Conservation (phyloP, 1,139 yeast species). For the Geotrichum australiense region DNA sequence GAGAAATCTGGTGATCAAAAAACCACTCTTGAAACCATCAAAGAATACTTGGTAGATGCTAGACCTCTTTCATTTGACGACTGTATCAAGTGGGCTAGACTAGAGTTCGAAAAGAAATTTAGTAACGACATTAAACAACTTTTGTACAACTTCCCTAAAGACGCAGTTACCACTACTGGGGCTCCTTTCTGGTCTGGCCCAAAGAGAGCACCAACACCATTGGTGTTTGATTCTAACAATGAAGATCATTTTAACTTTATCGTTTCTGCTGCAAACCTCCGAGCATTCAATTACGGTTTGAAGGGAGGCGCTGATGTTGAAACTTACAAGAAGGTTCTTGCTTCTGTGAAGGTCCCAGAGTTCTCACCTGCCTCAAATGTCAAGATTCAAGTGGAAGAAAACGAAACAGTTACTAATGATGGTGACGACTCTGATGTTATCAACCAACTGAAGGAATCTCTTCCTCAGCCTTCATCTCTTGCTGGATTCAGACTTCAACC, state of each 20-base stretch:
- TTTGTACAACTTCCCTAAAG: constrained; percentile 87
- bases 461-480: constrained; percentile 84
- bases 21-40: constrained; percentile 72
- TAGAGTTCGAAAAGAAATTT: constrained; percentile 78
- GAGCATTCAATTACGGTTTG: constrained; percentile 86
- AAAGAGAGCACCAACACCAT: constrained; percentile 88
- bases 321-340: constrained; percentile 44
- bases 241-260: constrained; percentile 75
- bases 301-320: constrained; percentile 42
- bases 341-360: constrained; percentile 50
- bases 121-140: constrained; percentile 82
- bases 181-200: constrained; percentile 98
- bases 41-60: constrained; percentile 58
- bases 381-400: constrained; percentile 80
- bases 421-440: constrained; percentile 31
- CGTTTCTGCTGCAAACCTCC: constrained; percentile 82
- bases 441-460: constrained; percentile 53
- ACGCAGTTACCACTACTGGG: constrained; percentile 84
- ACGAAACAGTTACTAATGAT: constrained; percentile 56
- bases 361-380: constrained; percentile 73
- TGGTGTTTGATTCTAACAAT: constrained; percentile 66
- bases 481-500: constrained; percentile 84
- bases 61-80: constrained; percentile 90
- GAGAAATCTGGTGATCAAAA: constrained; percentile 90
- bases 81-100: constrained; percentile 92